Percentiles rank a stretch among this genome's conserved stretches.
Evolutionary conservation across 805 yeast species (phyloP).

Genomic region (Candida germanica): DNA sequence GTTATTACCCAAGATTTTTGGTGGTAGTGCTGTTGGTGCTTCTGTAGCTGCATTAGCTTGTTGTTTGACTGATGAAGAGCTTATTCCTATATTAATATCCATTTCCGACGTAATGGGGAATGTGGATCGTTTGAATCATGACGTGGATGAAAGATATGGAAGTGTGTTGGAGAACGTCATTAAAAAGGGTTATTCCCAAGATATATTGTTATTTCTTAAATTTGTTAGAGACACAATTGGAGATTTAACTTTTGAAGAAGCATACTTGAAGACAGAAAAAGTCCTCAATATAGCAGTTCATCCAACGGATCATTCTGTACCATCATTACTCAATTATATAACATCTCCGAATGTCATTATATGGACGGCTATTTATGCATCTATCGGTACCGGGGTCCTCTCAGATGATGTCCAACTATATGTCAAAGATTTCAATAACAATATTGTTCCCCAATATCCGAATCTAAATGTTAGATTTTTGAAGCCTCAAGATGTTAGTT

Average conservation of each 20-base stretch:
- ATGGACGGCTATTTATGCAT: slow-evolving; percentile 86
- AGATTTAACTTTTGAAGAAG: slow-evolving; percentile 89
- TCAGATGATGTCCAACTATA: slow-evolving; percentile 53
- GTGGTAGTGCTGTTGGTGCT: slow-evolving; percentile 94
- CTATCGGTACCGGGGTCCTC: slow-evolving; percentile 69
- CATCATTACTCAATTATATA: slow-evolving; percentile 77
- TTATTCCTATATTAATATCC: slow-evolving; percentile 43
- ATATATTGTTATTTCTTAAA: slow-evolving; percentile 71
- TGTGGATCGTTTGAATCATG: slow-evolving; percentile 47
- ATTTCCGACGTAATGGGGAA: slow-evolving; percentile 41
- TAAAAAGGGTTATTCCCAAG: slow-evolving; percentile 82
- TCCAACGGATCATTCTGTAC: slow-evolving; percentile 69
- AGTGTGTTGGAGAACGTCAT: slow-evolving; percentile 72
- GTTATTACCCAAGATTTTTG: slow-evolving; percentile 77
- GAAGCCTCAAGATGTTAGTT: slow-evolving; percentile 45
- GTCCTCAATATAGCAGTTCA: slow-evolving; percentile 82
- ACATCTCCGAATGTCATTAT: slow-evolving; percentile 91
- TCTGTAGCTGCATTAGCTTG: slow-evolving; percentile 86
- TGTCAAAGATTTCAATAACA: slow-evolving; percentile 61
- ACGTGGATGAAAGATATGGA: slow-evolving; percentile 58
- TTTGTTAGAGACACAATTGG: slow-evolving; percentile 76
- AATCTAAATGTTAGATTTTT: slow-evolving; percentile 43
- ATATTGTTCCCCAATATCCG: slow-evolving; percentile 48
- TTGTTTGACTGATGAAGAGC: slow-evolving; percentile 63
- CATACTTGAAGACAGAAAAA: slow-evolving; percentile 73